Evolutionary conservation across 192 early-diverging fungal genomes (phyloP).

Genomic region (Coemansia guatemalensis): DNA sequence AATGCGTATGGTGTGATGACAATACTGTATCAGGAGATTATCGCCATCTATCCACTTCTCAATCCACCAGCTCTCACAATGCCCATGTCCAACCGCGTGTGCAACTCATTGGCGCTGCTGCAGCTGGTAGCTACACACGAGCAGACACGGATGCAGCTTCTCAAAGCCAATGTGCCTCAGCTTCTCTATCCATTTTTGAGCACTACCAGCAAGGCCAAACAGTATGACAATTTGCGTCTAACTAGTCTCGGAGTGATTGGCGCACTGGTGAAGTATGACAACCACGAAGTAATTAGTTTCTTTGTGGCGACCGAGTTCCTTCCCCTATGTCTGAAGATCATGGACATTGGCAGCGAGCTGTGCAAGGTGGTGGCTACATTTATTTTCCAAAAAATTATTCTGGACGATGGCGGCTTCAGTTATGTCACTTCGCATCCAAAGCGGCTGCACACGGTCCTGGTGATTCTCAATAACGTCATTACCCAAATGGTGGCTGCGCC

Average conservation of each 20-base stretch:
- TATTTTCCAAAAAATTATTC: slow-evolving; percentile 95
- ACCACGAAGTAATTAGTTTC: slow-evolving; percentile 93
- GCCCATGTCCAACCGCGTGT: slow-evolving; percentile 91
- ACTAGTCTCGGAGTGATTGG: slow-evolving; percentile 96
- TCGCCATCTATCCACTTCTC: slow-evolving; percentile 90
- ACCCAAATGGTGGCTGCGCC: slow-evolving; percentile 83
- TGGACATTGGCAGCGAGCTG: slow-evolving; percentile 96
- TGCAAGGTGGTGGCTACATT: slow-evolving; percentile 99
- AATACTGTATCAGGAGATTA: slow-evolving; percentile 93
- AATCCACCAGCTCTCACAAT: slow-evolving; percentile 84
- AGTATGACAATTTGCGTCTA: slow-evolving; percentile 94
- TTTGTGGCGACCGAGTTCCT: slow-evolving; percentile 96
- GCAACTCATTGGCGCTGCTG: slow-evolving; percentile 92
- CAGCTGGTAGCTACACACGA: slow-evolving; percentile 95
- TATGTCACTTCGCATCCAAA: slow-evolving; percentile 53
- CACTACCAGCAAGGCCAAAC: slow-evolving; percentile 91
- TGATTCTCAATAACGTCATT: slow-evolving; percentile 92
- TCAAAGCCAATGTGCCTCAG: slow-evolving; percentile 88
- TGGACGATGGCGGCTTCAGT: slow-evolving; percentile 87
- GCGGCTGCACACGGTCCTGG: slow-evolving; percentile 93
- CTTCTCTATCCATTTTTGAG: slow-evolving; percentile 98
- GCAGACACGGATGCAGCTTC: slow-evolving; percentile 72
- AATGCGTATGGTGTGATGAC: slow-evolving; percentile 96
- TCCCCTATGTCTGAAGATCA: slow-evolving; percentile 96
- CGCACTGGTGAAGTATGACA: slow-evolving; percentile 97